Conservation (phyloP, 495 filamentous ascomycete genomes). For the Talaromyces stipitatus region DNA sequence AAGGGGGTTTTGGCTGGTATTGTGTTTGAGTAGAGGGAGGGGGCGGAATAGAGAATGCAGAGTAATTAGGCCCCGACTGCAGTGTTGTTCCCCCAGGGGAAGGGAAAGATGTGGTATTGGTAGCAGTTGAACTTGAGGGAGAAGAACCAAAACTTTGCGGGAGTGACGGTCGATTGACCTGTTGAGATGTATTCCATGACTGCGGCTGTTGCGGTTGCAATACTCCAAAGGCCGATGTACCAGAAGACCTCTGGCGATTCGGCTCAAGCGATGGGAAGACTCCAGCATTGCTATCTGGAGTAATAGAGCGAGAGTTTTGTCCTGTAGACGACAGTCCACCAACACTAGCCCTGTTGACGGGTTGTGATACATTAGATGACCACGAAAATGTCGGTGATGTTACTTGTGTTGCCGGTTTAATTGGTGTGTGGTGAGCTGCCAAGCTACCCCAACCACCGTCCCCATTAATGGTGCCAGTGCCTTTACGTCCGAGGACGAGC, state of each 20-base stretch:
- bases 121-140: conserved; percentile 3
- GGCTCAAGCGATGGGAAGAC: conserved; percentile 44
- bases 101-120: conserved; percentile 8
- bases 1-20: conserved; percentile 7
- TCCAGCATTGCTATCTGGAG: conserved; percentile 43
- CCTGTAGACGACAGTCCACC: conserved; percentile 8
- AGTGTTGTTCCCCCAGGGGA: conserved; percentile 11
- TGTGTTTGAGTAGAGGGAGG: conserved; percentile 24
- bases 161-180: neutral
- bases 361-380: conserved; percentile 25
- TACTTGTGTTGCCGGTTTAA: conserved; percentile 16
- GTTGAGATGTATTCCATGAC: conserved; percentile 1
- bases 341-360: conserved; percentile 14
- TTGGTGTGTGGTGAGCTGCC: conserved; percentile 25
- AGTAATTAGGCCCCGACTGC: conserved; percentile 28
- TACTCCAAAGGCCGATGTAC: conserved; percentile 19
- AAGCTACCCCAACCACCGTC: conserved; percentile 29
- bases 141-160: neutral
- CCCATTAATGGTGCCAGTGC: conserved; percentile 17
- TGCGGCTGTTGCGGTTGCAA: conserved; percentile 22
- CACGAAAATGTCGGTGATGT: conserved; percentile 39
- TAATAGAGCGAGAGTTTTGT: conserved; percentile 37
- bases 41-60: conserved; percentile 39
- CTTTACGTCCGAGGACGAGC: conserved; percentile 65
- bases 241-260: conserved; percentile 21